phyloP scores from a whole-genome alignment of 495 filamentous ascomycete genomes.

The Corynascus novoguineensis region DNA sequence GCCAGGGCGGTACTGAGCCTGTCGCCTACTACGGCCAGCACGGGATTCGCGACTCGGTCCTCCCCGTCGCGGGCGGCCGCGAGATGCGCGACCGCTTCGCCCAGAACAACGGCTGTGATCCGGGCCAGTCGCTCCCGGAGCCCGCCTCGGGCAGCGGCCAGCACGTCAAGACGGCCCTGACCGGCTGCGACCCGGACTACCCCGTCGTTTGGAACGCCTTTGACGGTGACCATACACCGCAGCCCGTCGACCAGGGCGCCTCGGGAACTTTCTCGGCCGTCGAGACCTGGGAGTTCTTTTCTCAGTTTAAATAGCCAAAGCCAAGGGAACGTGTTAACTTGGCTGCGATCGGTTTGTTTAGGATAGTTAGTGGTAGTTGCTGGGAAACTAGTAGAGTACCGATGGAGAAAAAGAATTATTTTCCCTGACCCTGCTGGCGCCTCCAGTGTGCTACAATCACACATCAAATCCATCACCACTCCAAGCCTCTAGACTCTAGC shows the following conservation, averaged over 20 bases:
- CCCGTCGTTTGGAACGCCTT: slow-evolving; percentile 28
- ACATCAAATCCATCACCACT: no score
- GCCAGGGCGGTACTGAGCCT: slow-evolving; percentile 33
- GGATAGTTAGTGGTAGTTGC: no score
- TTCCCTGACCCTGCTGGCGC: no score
- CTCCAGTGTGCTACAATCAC: no score
- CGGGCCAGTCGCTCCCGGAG: not conserved
- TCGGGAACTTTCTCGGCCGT: slow-evolving; percentile 18
- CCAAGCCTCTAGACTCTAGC: no score
- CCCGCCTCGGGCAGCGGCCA: slow-evolving; percentile 2
- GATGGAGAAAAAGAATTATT: no score
- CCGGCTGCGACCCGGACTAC: slow-evolving; percentile 25
- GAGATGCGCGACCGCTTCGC: slow-evolving; percentile 37
- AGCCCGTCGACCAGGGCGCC: slow-evolving; percentile 17
- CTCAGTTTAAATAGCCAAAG: slow-evolving; percentile 14
- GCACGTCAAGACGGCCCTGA: slow-evolving; percentile 25
- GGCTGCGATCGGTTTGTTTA: no score
- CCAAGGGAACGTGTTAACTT: not conserved
- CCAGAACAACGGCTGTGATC: slow-evolving; percentile 35
- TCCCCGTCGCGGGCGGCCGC: slow-evolving; percentile 34
- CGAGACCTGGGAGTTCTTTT: slow-evolving; percentile 27
- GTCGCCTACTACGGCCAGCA: slow-evolving; percentile 45
- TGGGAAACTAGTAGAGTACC: no score
- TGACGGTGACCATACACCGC: slow-evolving; percentile 26
- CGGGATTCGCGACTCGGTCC: slow-evolving; percentile 36